Evolutionary conservation across 495 filamentous ascomycete species (phyloP).

Genomic region (Penicillium argentinense): DNA sequence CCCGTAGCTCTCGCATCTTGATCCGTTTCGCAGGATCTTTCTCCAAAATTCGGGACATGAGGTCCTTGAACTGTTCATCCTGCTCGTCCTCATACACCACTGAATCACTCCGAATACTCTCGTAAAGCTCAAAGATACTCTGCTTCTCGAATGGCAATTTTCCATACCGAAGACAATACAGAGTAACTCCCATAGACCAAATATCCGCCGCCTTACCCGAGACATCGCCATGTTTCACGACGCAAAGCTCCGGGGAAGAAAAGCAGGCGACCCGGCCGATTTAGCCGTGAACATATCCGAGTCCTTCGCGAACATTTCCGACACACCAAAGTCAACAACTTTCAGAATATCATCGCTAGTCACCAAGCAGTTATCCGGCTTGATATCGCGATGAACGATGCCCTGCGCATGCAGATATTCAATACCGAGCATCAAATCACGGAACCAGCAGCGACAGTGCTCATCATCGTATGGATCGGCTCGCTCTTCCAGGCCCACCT

Average conservation of each 20-base stretch:
- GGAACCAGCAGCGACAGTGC: slow-evolving; percentile 85
- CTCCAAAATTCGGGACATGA: slow-evolving; percentile 67
- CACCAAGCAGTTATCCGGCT: slow-evolving; percentile 92
- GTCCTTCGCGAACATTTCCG: slow-evolving; percentile 94
- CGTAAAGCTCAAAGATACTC: slow-evolving; percentile 81
- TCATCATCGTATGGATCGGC: slow-evolving; percentile 85
- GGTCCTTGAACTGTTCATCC: slow-evolving; percentile 61
- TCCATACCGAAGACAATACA: slow-evolving; percentile 92
- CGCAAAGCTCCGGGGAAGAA: slow-evolving; percentile 93
- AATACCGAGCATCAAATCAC: slow-evolving; percentile 92
- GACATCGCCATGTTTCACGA: slow-evolving; percentile 83
- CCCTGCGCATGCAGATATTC: slow-evolving; percentile 97
- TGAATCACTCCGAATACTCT: slow-evolving; percentile 74
- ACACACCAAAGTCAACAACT: slow-evolving; percentile 97
- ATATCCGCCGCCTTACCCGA: slow-evolving; percentile 90
- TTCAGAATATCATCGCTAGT: slow-evolving; percentile 91
- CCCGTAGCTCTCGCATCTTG: slow-evolving; percentile 75
- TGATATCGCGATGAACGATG: slow-evolving; percentile 95
- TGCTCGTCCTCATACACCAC: slow-evolving; percentile 45
- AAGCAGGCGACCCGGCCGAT: slow-evolving; percentile 92
- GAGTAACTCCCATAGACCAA: slow-evolving; percentile 97
- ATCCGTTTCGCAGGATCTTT: slow-evolving; percentile 80
- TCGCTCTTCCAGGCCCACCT: slow-evolving; percentile 80
- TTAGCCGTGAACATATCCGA: slow-evolving; percentile 91
- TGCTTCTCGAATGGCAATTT: slow-evolving; percentile 77